Evolutionary conservation across 2,329 filamentous ascomycete genomes (phyloP), one percentile per base, ranked within the genome.

Genomic region (Gliomastix tumulicola): DNA sequence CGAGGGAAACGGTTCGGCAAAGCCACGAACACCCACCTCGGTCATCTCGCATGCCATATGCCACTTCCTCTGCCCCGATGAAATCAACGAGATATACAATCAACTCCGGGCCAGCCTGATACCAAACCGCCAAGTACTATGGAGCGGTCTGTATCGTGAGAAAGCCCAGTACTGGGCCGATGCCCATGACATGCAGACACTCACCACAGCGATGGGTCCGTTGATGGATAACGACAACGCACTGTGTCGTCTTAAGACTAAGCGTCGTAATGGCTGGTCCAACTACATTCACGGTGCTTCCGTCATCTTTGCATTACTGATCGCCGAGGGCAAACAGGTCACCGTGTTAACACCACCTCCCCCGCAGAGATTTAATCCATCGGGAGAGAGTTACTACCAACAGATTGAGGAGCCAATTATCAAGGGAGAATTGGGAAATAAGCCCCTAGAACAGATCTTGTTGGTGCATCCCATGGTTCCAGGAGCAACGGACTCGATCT

Each of bases 251-350:
- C 7, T 31, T 7, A 30, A 9, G 6, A 21, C 10, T 13, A 39
- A 38, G 5, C 0, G n/a, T 0, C 32, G 36, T 7, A 8, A 15
- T n/a, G 32, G 36, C 7, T 35, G 39, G 36, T 34, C 28, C 12
- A 25, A 30, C 17, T 48, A 42, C n/a, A 44, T 50, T 7, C 37
- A 44, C 27, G 47, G 47, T 2, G 47, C 48, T 1, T 49, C 47
- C 4, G 40, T 37, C 2, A 15, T 50, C 5, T 50, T 49, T 34
- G 35, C 47, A 12, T 40, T 39, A 34, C 34, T 32, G 4, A 39
- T 44, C 10, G 39, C 39, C 2, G 23, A 25, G n/a, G 44, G 37
- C 17, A 40, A 48, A 6, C 2, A 35, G 0, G 42, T 44, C 0
- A 50, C 30, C 5, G 33, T 49, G 3, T 39, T 47, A 5, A 45